A percentile compares a stretch with the other conserved stretches of the same genome.
phyloP scores from a whole-genome alignment of 1,284 basidiomycete species.

The Apiotrichum gracile region DNA sequence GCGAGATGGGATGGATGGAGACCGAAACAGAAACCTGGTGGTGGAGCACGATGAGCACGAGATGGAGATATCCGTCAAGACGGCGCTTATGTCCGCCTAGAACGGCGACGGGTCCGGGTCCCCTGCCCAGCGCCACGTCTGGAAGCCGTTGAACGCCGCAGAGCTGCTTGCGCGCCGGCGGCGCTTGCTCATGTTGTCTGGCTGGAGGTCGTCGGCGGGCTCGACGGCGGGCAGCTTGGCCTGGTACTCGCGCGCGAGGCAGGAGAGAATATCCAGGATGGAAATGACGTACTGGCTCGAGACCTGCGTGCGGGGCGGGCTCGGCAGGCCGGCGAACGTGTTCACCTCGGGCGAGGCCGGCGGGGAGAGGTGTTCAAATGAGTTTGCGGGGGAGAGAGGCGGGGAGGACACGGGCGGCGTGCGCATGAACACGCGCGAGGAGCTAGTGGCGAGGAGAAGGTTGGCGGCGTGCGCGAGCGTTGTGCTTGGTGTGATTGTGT shows the following conservation, averaged over 20 bases:
- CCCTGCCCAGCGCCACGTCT: constrained; percentile 30
- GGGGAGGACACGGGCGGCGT: constrained; percentile 15
- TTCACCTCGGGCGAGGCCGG: constrained; percentile 15
- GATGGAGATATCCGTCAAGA: not conserved
- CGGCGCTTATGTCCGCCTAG: not conserved
- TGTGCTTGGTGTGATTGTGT: constrained; percentile 28
- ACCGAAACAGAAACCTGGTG: not conserved
- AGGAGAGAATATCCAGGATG: constrained; percentile 30
- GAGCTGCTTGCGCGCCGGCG: constrained; percentile 18
- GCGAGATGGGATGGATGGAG: too few relatives aligned
- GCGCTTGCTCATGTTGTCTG: constrained; percentile 20
- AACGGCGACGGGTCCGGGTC: constrained; percentile 2
- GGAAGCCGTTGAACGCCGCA: constrained; percentile 15
- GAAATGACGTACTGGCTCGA: constrained; percentile 35
- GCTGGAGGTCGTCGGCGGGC: constrained; percentile 10
- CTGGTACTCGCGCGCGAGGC: constrained; percentile 22
- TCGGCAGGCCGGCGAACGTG: constrained; percentile 20
- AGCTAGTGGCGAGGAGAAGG: constrained; percentile 34
- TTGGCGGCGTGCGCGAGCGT: constrained; percentile 31
- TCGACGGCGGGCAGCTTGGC: constrained; percentile 13
- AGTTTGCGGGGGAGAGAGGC: constrained; percentile 26
- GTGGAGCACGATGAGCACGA: not conserved
- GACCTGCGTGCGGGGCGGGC: constrained; percentile 25
- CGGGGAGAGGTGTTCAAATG: constrained; percentile 15
- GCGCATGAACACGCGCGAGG: constrained; percentile 34